Conservation (phyloP, 306 rosid species). For the Quercus rubra region DNA sequence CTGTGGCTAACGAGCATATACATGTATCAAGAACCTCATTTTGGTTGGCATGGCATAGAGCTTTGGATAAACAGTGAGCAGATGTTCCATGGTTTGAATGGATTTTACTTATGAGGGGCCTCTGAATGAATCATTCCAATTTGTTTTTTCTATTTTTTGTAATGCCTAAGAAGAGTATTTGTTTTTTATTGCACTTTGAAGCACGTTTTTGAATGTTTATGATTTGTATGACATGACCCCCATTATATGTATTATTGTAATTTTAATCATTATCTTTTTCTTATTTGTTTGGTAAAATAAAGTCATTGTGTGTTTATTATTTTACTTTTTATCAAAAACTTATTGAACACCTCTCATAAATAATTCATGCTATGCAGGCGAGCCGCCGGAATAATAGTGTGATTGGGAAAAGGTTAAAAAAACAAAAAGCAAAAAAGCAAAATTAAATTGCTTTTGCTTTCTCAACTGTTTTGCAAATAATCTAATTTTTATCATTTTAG, state of each 20-base stretch:
- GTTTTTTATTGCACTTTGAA: not conserved
- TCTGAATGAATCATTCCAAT: slow-evolving; percentile 3
- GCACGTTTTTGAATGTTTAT: not conserved
- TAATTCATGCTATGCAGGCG: no score
- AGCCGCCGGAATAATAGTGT: no score
- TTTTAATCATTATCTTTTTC: not conserved
- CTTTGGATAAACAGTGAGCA: slow-evolving; percentile 1
- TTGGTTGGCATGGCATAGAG: slow-evolving; percentile 2
- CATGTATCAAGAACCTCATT: not conserved
- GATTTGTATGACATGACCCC: not conserved
- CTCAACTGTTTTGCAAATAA: no score
- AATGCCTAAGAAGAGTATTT: not conserved
- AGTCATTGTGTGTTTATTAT: no score
- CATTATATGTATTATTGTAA: not conserved
- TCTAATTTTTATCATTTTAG: no score
- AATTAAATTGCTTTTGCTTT: no score
- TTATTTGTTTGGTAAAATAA: not conserved
- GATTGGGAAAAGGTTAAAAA: no score
- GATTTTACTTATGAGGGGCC: slow-evolving; percentile 1
- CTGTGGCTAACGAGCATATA: not conserved
- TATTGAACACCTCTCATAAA: no score
- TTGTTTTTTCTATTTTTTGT: not conserved
- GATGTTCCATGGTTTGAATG: slow-evolving; percentile 3
- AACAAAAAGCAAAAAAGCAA: no score
- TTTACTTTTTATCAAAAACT: no score